These are phyloP conservation scores for Fusarium tanahbumbuense DNA, from an alignment of 2,329 filamentous ascomycete genomes.

Conservation along the genomic window DNA sequence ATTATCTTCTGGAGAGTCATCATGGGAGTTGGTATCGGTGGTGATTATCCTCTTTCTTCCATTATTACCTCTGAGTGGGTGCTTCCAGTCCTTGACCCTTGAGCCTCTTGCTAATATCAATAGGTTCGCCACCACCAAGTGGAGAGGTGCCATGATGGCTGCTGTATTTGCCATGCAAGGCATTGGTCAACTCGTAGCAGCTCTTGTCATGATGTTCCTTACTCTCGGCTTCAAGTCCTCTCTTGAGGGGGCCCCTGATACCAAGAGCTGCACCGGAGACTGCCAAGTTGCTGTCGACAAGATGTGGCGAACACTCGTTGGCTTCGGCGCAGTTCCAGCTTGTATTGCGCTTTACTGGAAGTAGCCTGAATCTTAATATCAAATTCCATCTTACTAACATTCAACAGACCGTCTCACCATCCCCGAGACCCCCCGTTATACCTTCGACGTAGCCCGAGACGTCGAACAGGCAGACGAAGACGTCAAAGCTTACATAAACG, in stretches of 20 bases:
- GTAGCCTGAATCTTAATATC: slow-evolving; percentile 7
- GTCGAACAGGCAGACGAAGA: slow-evolving; percentile 79
- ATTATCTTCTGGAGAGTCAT: slow-evolving; percentile 86
- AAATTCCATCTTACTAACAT: not conserved
- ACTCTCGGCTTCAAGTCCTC: slow-evolving; percentile 77
- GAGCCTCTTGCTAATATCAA: not conserved
- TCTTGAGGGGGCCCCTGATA: slow-evolving; percentile 62
- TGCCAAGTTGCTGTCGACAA: slow-evolving; percentile 72
- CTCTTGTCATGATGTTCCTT: slow-evolving; percentile 80
- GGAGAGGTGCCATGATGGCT: slow-evolving; percentile 88
- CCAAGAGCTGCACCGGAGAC: slow-evolving; percentile 63
- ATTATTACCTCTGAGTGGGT: slow-evolving; percentile 84
- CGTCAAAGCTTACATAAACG: slow-evolving; percentile 78
- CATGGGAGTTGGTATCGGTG: slow-evolving; percentile 64
- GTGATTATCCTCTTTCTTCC: slow-evolving; percentile 82
- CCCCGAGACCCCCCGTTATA: slow-evolving; percentile 88
- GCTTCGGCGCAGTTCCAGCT: slow-evolving; percentile 82
- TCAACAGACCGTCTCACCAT: slow-evolving; percentile 74
- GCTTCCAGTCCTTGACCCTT: accelerated
- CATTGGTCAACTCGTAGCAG: slow-evolving; percentile 80
- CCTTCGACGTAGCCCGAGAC: slow-evolving; percentile 82
- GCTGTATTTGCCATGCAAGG: slow-evolving; percentile 90
- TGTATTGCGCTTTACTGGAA: slow-evolving; percentile 82
- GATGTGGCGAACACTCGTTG: slow-evolving; percentile 87
- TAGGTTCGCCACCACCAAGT: slow-evolving; percentile 80